These are phyloP conservation scores for Nitzschia sp. DNA, from an alignment of 108 stramenopile genomes.

Conservation along the genomic window DNA sequence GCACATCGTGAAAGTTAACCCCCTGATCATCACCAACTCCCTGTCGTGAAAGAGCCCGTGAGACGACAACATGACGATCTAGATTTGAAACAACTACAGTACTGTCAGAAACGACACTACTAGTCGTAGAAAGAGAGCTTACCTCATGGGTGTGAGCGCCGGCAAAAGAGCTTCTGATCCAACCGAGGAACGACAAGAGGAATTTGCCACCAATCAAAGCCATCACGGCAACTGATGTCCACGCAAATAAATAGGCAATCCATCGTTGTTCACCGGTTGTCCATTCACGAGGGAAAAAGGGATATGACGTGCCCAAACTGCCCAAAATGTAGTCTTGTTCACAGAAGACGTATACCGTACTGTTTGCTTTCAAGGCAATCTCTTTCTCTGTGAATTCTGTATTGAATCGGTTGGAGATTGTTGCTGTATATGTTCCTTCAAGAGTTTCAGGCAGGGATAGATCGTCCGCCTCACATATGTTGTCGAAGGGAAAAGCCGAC, in stretches of 20 bases:
- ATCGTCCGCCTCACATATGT: slow-evolving; percentile 55
- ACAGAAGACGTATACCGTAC: slow-evolving; percentile 33
- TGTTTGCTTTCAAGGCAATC: slow-evolving; percentile 5
- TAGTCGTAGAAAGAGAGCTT: too few species aligned
- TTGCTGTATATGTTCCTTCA: slow-evolving; percentile 14
- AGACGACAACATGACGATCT: neutral
- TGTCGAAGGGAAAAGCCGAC: slow-evolving; percentile 85
- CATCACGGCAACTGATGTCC: slow-evolving; percentile 36
- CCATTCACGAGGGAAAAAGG: slow-evolving; percentile 37
- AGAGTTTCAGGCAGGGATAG: slow-evolving; percentile 1
- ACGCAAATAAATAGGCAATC: slow-evolving; percentile 12
- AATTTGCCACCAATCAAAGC: slow-evolving; percentile 36
- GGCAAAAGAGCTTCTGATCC: slow-evolving; percentile 17
- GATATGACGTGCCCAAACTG: slow-evolving; percentile 34
- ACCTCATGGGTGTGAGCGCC: slow-evolving; percentile 4
- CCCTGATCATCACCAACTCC: slow-evolving; percentile 44
- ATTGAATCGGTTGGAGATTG: neutral
- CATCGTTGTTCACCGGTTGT: slow-evolving; percentile 3
- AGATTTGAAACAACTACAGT: neutral
- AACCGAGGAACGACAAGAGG: slow-evolving; percentile 35
- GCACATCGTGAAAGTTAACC: slow-evolving; percentile 60
- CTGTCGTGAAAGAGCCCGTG: neutral
- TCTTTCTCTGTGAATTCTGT: neutral
- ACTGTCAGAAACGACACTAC: too few species aligned
- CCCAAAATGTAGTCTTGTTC: slow-evolving; percentile 37